Conservation (phyloP, 2,329 filamentous ascomycete species). For the Botrytis squamosa region DNA sequence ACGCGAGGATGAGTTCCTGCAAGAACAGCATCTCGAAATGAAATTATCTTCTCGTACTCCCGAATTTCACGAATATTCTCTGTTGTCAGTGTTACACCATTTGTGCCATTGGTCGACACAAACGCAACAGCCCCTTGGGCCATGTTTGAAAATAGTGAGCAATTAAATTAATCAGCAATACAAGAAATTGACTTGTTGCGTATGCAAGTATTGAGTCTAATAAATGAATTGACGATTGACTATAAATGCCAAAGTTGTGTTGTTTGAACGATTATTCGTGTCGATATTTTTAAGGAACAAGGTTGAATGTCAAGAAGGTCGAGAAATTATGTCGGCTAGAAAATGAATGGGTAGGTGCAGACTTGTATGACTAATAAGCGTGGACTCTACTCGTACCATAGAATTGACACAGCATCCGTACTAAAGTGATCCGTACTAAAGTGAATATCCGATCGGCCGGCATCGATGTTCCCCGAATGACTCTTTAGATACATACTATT, state of each 20-base stretch:
- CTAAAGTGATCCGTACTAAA: background rate
- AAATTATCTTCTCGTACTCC: conserved; percentile 78
- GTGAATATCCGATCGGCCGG: background rate
- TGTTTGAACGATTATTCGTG: conserved; percentile 9
- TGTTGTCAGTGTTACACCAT: conserved; percentile 42
- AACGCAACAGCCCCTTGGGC: conserved; percentile 42
- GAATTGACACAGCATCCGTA: background rate
- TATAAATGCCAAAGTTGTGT: conserved; percentile 9
- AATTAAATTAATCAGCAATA: conserved; percentile 28
- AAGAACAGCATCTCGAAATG: conserved; percentile 76
- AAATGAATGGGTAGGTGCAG: background rate
- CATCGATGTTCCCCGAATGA: conserved; percentile 1
- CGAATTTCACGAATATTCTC: conserved; percentile 57
- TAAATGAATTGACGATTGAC: conserved; percentile 8
- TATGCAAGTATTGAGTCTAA: conserved; percentile 6
- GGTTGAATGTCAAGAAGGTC: background rate
- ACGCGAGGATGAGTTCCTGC: conserved; percentile 70
- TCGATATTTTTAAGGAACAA: background rate
- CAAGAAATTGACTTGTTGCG: conserved; percentile 12
- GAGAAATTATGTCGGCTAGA: conserved; percentile 19
- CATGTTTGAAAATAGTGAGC: conserved; percentile 33
- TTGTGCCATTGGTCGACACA: conserved; percentile 33
- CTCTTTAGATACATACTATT: conserved; percentile 5
- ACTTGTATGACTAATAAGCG: conserved; percentile 12
- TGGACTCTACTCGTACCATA: background rate